Evolutionary conservation across 495 filamentous ascomycete genomes (phyloP).

Genomic region (Xylaria curta): DNA sequence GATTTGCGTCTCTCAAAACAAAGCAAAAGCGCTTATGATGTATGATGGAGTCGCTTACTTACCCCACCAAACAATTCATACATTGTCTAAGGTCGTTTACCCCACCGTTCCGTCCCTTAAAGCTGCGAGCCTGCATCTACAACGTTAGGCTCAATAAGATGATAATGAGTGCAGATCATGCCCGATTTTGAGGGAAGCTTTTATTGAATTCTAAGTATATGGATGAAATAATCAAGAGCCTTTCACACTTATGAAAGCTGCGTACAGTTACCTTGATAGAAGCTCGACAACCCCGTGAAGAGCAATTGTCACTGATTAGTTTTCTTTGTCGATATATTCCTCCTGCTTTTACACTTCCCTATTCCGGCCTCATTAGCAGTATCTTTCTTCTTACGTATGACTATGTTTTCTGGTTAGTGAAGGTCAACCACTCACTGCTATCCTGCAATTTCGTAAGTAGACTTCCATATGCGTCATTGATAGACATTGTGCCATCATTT

Average conservation of each 20-base stretch:
- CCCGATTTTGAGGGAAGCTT: not conserved
- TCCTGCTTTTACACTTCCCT: too few species aligned
- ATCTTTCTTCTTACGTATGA: not conserved
- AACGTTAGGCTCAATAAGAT: not conserved
- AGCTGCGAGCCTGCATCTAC: not conserved
- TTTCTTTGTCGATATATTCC: too few species aligned
- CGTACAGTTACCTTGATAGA: not conserved
- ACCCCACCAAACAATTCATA: not conserved
- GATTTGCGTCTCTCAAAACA: not conserved
- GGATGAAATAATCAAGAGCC: not conserved
- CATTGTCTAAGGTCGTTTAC: not conserved
- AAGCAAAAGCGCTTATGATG: not conserved
- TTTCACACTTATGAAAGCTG: not conserved
- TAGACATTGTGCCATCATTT: constrained; percentile 2
- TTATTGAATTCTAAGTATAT: not conserved
- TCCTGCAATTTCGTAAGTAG: not conserved
- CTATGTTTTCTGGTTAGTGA: not conserved
- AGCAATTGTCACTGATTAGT: too few species aligned
- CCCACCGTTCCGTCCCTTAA: not conserved
- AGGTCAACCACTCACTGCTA: not conserved
- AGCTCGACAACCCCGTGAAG: too few species aligned
- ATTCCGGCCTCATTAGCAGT: not conserved
- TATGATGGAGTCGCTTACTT: not conserved
- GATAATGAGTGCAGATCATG: not conserved
- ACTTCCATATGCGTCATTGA: not conserved